These are phyloP conservation scores for Xylaria longipes DNA, from an alignment of 495 filamentous ascomycete species.

Conservation along the genomic window DNA sequence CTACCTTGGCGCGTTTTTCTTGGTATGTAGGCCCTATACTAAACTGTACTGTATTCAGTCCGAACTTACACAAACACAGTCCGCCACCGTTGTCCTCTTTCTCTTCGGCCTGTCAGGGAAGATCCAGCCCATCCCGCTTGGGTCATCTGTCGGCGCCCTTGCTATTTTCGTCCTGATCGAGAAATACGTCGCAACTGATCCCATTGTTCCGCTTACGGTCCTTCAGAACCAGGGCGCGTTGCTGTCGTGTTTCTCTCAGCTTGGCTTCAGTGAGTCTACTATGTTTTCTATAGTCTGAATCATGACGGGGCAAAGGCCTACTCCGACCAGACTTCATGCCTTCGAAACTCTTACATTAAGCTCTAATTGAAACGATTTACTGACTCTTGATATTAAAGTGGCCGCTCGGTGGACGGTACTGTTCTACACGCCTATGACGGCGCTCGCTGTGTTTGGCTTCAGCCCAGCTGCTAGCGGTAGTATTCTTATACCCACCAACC, in stretches of 20 bases:
- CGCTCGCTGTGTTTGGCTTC: constrained; percentile 72
- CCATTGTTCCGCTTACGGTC: constrained; percentile 72
- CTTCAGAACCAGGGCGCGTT: constrained; percentile 68
- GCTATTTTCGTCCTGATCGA: constrained; percentile 67
- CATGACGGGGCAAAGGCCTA: not conserved
- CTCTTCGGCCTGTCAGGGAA: constrained; percentile 68
- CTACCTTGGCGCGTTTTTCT: constrained; percentile 67
- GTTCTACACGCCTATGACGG: constrained; percentile 77
- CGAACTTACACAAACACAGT: constrained; percentile 40
- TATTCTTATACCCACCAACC: constrained; percentile 77
- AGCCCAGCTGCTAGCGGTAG: constrained; percentile 69
- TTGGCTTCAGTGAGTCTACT: constrained; percentile 59
- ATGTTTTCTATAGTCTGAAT: not conserved
- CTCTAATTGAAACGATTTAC: not conserved
- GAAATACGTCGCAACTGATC: constrained; percentile 59
- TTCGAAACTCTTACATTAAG: not conserved
- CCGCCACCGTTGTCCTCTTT: constrained; percentile 63
- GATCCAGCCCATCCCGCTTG: constrained; percentile 63
- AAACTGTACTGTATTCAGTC: not conserved
- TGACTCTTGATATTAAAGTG: constrained; percentile 44
- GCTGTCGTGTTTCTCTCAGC: constrained; percentile 70
- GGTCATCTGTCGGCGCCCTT: constrained; percentile 60
- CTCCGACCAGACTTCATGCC: not conserved
- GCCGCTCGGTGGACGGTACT: constrained; percentile 77
- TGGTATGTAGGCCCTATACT: constrained; percentile 53